Base-by-base conservation (phyloP, 805 yeast genomes). In the Kluyveromyces wickerhamii region DNA sequence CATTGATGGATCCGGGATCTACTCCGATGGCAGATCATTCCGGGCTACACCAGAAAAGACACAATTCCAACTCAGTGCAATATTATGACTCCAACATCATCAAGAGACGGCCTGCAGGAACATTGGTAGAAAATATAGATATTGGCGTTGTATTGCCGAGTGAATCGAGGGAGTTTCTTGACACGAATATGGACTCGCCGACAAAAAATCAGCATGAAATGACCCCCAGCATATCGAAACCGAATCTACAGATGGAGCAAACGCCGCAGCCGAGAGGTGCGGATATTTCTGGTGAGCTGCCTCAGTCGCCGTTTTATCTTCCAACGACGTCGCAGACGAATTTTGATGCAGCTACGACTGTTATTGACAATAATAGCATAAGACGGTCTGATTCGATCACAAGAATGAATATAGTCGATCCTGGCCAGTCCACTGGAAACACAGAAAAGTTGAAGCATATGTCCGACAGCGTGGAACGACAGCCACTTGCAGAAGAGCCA, bases 1-100 rank as follows among this genome's bases (percentile, higher is more conserved):
- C 14, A 14, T n/a, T 23, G 5, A 26, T 26, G 29, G 18, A 26
- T 7, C 29, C 29, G 10, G 32, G 15, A 15, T 29, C 23, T 12
- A 17, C 32, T 12, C 20, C 32, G 7, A 24, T 29, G 34, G 20
- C 29, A 14, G 32, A 21, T 24, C 36, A 15, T 21, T 32, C 23
- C 17, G 36, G 20, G 27, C 27, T 24, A 25, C 48, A 52, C 12
- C 51, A 41, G 32, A 52, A 52, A 38, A 46, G 57, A 34, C 54
- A 48, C 17, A 38, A 41, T 24, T 51, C 54, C 1, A 39, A 41
- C 23, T 41, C 56, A 10, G 41, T 41, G 35, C 41, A 40, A 25
- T 40, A 37, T 31, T 32, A 29, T 21, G 41, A 44, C 25, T 26
- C 40, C 7, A 35, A 36, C 6, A 26, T 34, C 29, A 32, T 31